These are phyloP conservation scores for Thuidium tamariscinum DNA, from an alignment of 225 moss, liverwort and hornwort species.

Conservation along the genomic window DNA sequence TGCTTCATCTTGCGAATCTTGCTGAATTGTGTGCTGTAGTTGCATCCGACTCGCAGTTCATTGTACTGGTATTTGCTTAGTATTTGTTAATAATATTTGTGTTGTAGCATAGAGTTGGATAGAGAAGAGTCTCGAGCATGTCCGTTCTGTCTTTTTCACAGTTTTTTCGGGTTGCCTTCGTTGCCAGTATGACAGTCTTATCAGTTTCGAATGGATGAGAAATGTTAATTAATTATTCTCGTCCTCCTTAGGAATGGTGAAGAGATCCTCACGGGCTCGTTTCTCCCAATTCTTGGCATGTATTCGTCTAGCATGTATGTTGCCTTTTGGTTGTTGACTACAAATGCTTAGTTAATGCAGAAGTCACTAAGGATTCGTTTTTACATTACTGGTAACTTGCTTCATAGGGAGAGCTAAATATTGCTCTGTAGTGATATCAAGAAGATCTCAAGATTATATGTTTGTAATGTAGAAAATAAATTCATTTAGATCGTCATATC, in stretches of 20 bases:
- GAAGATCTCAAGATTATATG: not conserved
- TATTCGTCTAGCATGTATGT: not conserved
- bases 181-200: not conserved
- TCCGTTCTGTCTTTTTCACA: not conserved
- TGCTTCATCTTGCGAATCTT: not conserved
- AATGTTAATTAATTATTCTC: not conserved
- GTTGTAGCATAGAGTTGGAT: not conserved
- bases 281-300: not conserved
- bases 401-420: not conserved
- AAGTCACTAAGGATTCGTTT: not conserved
- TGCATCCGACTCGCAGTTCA: not conserved
- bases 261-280: not conserved
- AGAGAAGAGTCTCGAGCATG: not conserved
- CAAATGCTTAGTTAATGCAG: not conserved
- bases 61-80: not conserved
- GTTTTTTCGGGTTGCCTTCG: not conserved
- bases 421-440: not conserved
- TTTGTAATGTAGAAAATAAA: not conserved
- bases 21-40: not conserved
- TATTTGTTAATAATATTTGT: not conserved
- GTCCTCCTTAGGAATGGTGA: not conserved
- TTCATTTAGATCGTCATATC: not conserved
- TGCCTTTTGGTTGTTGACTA: not conserved
- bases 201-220: not conserved
- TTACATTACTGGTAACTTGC: not conserved